Conservation (phyloP, 2,329 filamentous ascomycete genomes). For the Talaromyces pinophilus region DNA sequence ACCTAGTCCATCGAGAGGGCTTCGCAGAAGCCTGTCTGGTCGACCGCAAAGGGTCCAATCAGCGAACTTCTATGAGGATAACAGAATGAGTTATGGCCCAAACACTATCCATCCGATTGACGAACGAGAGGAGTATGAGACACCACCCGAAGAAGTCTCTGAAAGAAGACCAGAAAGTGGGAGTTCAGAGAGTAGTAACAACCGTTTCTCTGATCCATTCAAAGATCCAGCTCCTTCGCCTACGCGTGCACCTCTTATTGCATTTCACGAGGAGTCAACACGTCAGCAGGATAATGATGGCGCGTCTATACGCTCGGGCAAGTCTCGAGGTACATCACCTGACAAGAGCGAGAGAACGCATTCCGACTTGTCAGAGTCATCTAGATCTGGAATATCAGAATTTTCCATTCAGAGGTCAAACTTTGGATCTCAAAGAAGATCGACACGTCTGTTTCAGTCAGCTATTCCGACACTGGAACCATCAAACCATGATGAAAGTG, state of each 20-base stretch:
- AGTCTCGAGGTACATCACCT: constrained; percentile 46
- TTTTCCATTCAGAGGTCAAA: constrained; percentile 25
- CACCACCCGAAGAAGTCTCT: constrained; percentile 26
- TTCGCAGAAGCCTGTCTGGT: constrained; percentile 42
- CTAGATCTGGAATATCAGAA: constrained; percentile 47
- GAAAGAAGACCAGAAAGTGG: constrained; percentile 24
- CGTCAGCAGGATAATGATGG: constrained; percentile 12
- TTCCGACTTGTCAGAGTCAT: constrained; percentile 58
- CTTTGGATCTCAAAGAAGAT: constrained; percentile 41
- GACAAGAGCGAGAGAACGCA: constrained; percentile 57
- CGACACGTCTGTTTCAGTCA: constrained; percentile 27
- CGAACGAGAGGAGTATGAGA: constrained; percentile 62
- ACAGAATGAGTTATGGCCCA: constrained; percentile 50
- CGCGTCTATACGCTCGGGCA: constrained; percentile 26
- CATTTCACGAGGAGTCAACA: constrained; percentile 24
- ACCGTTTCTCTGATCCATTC: constrained; percentile 32
- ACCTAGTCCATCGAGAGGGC: constrained; percentile 42
- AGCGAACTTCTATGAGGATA: constrained; percentile 52
- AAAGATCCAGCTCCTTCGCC: constrained; percentile 30
- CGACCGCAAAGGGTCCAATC: constrained; percentile 36
- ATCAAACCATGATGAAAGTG: constrained; percentile 25
- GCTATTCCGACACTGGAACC: constrained; percentile 27
- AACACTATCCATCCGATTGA: constrained; percentile 65
- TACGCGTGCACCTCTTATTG: constrained; percentile 16
- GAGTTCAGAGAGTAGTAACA: constrained; percentile 23